These are phyloP conservation scores for Malassezia globosa DNA, from an alignment of 1,284 basidiomycete species.

Conservation along the genomic window DNA sequence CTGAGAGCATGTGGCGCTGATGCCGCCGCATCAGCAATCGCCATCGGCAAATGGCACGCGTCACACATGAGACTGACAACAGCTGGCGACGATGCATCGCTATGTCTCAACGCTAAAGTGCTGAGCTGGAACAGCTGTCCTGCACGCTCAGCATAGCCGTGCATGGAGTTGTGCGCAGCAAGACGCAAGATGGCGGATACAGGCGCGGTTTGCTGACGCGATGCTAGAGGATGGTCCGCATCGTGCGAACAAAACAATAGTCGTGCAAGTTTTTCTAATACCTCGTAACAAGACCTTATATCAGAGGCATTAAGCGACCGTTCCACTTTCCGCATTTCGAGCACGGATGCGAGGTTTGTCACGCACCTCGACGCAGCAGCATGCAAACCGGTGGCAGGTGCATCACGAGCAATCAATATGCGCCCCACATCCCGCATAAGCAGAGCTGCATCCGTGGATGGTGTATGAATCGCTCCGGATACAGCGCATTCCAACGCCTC, in stretches of 20 bases:
- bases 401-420: not conserved
- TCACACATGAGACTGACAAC: conserved; percentile 8
- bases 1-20: not conserved
- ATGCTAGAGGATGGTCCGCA: not conserved
- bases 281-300: not conserved
- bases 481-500: conserved; percentile 8
- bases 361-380: conserved; percentile 1
- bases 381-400: not conserved
- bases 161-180: conserved; percentile 2
- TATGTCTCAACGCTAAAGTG: not conserved
- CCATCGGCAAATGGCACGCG: conserved; percentile 17
- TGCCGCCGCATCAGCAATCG: conserved; percentile 15
- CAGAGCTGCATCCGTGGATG: not conserved
- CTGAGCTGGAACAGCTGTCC: conserved; percentile 5
- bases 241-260: conserved; percentile 1
- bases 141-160: conserved; percentile 2
- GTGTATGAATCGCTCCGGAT: not conserved
- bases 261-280: not conserved
- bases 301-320: not conserved
- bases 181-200: conserved; percentile 47
- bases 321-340: conserved; percentile 6
- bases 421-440: not conserved
- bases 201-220: conserved; percentile 42
- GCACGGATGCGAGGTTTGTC: not conserved
- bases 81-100: not conserved